Evolutionary conservation across 441 rosid genomes (phyloP).

Genomic region (Francoa sonchifolia): DNA sequence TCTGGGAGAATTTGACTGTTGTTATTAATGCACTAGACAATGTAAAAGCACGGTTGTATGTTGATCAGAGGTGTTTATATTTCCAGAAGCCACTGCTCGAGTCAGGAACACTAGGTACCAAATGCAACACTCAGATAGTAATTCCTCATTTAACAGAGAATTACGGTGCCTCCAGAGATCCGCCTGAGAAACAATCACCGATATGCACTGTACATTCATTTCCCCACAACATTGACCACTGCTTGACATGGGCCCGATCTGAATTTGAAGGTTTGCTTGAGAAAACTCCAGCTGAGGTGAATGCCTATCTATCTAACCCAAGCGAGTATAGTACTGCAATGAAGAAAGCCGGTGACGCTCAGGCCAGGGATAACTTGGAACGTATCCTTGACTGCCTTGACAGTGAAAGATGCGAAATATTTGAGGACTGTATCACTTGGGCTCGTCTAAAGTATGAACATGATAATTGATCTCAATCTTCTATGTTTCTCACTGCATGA

Average conservation of each 20-base stretch:
- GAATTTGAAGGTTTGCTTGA: constrained; percentile 91
- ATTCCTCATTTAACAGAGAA: constrained; percentile 85
- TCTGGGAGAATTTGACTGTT: constrained; percentile 67
- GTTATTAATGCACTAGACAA: constrained; percentile 78
- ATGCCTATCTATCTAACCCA: constrained; percentile 64
- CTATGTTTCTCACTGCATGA: background rate
- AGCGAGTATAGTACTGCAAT: constrained; percentile 54
- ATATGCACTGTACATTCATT: constrained; percentile 94
- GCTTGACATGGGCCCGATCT: constrained; percentile 92
- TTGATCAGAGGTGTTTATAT: constrained; percentile 79
- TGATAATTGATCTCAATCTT: constrained; percentile 1
- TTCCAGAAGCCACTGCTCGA: constrained; percentile 94
- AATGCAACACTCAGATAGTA: constrained; percentile 89
- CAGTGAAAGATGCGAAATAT: constrained; percentile 53
- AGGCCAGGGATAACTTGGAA: constrained; percentile 73
- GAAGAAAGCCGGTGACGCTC: constrained; percentile 88
- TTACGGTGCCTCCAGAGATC: constrained; percentile 88
- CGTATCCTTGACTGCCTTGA: constrained; percentile 81
- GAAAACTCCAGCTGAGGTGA: constrained; percentile 84
- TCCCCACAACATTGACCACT: constrained; percentile 92
- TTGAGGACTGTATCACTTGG: constrained; percentile 80
- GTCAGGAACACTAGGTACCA: constrained; percentile 87
- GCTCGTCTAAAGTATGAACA: constrained; percentile 58
- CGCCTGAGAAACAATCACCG: constrained; percentile 94
- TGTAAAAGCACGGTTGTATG: constrained; percentile 79